These are phyloP conservation scores for Wickerhamia fluorescens DNA, from an alignment of 805 yeast genomes.

Conservation along the genomic window DNA sequence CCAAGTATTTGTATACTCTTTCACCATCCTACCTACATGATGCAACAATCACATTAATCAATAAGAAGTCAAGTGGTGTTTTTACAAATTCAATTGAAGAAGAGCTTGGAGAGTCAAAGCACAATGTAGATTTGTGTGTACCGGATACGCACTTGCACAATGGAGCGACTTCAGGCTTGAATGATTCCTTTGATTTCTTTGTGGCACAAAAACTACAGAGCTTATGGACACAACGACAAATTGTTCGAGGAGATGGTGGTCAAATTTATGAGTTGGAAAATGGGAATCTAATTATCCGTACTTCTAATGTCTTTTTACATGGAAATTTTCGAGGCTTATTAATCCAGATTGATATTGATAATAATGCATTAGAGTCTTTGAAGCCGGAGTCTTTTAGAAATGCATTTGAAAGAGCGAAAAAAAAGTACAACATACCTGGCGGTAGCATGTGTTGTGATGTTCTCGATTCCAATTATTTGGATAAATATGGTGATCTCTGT, in stretches of 20 bases:
- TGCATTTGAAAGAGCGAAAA: constrained; percentile 21
- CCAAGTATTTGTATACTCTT: constrained; percentile 44
- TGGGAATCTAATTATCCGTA: constrained; percentile 48
- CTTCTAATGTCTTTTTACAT: constrained; percentile 67
- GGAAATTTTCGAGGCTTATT: constrained; percentile 68
- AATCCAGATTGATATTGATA: constrained; percentile 46
- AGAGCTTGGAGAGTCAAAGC: constrained; percentile 12
- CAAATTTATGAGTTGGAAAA: constrained; percentile 49
- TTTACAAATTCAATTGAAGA: constrained; percentile 29
- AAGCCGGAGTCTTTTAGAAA: too few species aligned
- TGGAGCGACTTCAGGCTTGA: constrained; percentile 49
- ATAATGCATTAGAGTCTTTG: neutral
- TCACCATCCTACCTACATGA: constrained; percentile 43
- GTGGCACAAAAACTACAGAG: constrained; percentile 54
- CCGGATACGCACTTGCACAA: constrained; percentile 35
- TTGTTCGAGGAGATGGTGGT: constrained; percentile 71
- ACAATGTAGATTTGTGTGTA: constrained; percentile 17
- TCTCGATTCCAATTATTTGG: constrained; percentile 18
- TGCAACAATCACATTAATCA: constrained; percentile 42
- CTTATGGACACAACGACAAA: constrained; percentile 64
- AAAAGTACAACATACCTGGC: constrained; percentile 31
- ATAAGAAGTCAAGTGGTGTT: constrained; percentile 33
- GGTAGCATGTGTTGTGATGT: constrained; percentile 30
- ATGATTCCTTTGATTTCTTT: constrained; percentile 52
- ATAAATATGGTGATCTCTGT: constrained; percentile 33